These are phyloP conservation scores for Malus hybrid DNA, from an alignment of 331 rosid species.

Conservation along the genomic window DNA sequence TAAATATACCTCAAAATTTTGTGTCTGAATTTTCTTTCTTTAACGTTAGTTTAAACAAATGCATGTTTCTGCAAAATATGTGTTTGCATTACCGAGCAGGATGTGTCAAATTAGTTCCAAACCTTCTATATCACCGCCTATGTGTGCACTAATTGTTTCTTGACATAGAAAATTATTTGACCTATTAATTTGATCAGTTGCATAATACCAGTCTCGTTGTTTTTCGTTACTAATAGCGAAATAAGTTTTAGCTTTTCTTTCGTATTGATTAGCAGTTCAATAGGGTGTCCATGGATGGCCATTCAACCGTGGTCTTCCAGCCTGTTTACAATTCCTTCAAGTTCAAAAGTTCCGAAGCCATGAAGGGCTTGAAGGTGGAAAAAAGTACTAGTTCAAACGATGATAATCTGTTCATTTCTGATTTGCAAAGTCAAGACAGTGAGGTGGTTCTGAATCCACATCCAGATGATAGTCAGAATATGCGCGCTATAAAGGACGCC, in stretches of 20 bases:
- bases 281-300: conserved; percentile 10
- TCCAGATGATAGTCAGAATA: background rate
- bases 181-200: too few relatives aligned
- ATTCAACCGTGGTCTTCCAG: conserved; percentile 11
- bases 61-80: too few relatives aligned
- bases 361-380: conserved; percentile 14
- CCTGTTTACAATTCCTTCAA: conserved; percentile 24
- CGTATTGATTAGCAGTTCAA: background rate
- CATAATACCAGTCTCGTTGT: too few relatives aligned
- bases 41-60: too few relatives aligned
- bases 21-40: too few relatives aligned
- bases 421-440: background rate
- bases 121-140: too few relatives aligned
- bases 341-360: conserved; percentile 19
- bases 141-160: too few relatives aligned
- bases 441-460: background rate
- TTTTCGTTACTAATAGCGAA: too few relatives aligned
- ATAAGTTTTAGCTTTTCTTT: background rate
- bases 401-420: background rate
- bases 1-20: too few relatives aligned
- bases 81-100: too few relatives aligned
- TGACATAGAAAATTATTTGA: too few relatives aligned
- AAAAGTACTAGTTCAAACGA: conserved; percentile 8
- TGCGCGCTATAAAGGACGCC: background rate
- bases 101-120: too few relatives aligned